Percentiles rank a stretch among this genome's conserved stretches.
phyloP scores from a whole-genome alignment of 768 basidiomycete species.

The Serpula lacrymans region DNA sequence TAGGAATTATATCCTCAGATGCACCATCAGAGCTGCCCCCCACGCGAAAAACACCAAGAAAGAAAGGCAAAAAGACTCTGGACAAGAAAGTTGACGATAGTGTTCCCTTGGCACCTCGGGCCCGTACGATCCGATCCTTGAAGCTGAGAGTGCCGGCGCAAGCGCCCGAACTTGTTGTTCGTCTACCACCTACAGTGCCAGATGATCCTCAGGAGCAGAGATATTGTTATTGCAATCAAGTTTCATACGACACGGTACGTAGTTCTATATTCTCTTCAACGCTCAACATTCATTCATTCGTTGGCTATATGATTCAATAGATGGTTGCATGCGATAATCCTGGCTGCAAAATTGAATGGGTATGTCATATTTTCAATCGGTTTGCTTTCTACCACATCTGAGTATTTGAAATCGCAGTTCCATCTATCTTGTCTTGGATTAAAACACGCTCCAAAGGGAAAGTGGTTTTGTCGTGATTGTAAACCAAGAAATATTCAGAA shows the following conservation, averaged over 20 bases:
- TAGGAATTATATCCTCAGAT: not conserved
- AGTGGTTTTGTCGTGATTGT: slow-evolving; percentile 77
- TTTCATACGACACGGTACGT: slow-evolving; percentile 77
- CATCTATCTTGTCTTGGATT: slow-evolving; percentile 69
- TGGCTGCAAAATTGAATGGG: slow-evolving; percentile 80
- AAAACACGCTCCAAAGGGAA: slow-evolving; percentile 48
- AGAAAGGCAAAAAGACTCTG: slow-evolving; percentile 21
- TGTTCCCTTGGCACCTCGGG: slow-evolving; percentile 1
- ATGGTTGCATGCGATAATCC: slow-evolving; percentile 86
- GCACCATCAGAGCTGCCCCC: no score
- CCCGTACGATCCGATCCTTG: slow-evolving; percentile 25
- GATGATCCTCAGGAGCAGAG: slow-evolving; percentile 48
- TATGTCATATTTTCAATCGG: slow-evolving; percentile 32
- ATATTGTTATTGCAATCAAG: slow-evolving; percentile 82
- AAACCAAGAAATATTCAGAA: slow-evolving; percentile 31
- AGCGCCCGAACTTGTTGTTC: no score
- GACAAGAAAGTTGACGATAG: slow-evolving; percentile 17
- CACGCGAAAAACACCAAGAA: slow-evolving; percentile 13
- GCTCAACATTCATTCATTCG: slow-evolving; percentile 2
- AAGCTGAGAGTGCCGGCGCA: slow-evolving; percentile 36
- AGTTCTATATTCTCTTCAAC: not conserved
- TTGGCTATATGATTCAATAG: slow-evolving; percentile 29
- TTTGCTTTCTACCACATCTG: not conserved
- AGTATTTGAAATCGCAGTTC: slow-evolving; percentile 46
- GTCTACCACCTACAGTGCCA: slow-evolving; percentile 14